Evolutionary conservation across 352 stramenopile species (phyloP), one percentile per base, ranked within the genome.

Genomic region (Phytopythium vexans): DNA sequence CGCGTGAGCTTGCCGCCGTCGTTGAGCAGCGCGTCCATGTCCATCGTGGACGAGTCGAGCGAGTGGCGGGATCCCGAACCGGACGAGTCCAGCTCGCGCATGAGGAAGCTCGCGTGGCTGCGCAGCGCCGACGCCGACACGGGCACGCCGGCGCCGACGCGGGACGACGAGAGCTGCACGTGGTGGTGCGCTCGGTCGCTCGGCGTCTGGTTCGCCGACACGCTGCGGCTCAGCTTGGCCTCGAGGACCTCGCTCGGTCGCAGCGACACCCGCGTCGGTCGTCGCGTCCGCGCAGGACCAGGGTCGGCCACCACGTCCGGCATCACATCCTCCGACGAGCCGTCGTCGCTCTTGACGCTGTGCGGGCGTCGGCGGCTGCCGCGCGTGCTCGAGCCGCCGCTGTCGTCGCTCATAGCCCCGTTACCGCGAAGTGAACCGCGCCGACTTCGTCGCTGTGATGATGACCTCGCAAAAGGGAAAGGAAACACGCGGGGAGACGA

Each of bases 1-100:
- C 68, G 54, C 7, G 70, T 73, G 8, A 76, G 56, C 49, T 62
- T 58, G 8, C 57, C 63, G 42, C 64, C 64, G 48, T 72, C 52
- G 5, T 49, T 50, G 14, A 66, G 48, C 10, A n/a, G 36, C 43
- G 64, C 47, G 9, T 73, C 59, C 5, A 71, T 57, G 4, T 72
- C 66, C 11, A 71, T 55, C 21, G 47, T 40, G 43, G 33, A 38
- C 11, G 46, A 38, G 41, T 79, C 67, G 21, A 79, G 56, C 2
- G 72, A 74, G 56, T 67, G 66, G 14, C 70, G 47, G 16, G 10
- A n/a, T 8, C 47, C 33, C 47, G 16, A 42, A 1, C 21, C 61
- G 6, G 72, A 62, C 32, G 70, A 45, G 46, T 82, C 72, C 14
- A 83, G 74, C 37, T 83, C 74, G 61, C 72, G 77, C 72, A 82